Evolutionary conservation across 345 rosid species (phyloP).

Genomic region (Firmiana major): DNA sequence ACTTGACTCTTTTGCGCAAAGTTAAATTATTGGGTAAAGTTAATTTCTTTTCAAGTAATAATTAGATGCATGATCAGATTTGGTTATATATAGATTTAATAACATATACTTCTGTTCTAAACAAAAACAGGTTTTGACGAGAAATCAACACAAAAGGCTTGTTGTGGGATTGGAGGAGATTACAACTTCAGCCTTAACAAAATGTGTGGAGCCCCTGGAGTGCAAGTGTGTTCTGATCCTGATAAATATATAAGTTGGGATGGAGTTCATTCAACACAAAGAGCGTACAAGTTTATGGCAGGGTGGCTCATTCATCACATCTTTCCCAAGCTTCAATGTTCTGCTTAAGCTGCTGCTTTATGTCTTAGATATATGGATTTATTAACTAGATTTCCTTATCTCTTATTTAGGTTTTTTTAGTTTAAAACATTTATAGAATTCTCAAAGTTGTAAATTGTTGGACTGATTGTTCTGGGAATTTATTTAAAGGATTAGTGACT

Average conservation of each 20-base stretch:
- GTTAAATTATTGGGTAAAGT: neutral
- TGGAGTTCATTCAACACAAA: constrained; percentile 1
- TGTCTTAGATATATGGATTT: too few relatives aligned
- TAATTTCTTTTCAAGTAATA: neutral
- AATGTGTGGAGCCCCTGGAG: neutral
- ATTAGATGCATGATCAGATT: neutral
- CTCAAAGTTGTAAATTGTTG: too few relatives aligned
- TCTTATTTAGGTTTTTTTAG: too few relatives aligned
- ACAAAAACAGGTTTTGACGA: neutral
- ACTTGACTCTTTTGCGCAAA: neutral
- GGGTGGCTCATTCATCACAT: constrained; percentile 2
- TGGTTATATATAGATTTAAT: neutral
- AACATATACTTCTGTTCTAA: neutral
- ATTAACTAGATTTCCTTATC: too few relatives aligned
- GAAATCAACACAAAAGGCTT: neutral
- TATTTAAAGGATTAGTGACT: too few relatives aligned
- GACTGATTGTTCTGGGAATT: too few relatives aligned
- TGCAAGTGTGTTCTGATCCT: neutral
- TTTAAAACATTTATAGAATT: too few relatives aligned
- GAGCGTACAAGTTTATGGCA: neutral
- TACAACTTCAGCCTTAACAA: neutral
- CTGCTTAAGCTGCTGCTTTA: too few relatives aligned
- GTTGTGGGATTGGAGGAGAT: constrained; percentile 4
- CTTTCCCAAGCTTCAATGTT: neutral
- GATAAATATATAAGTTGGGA: neutral